Evolutionary conservation across 169 alveolate species (phyloP).

Genomic region (Plasmodium vinckei): DNA sequence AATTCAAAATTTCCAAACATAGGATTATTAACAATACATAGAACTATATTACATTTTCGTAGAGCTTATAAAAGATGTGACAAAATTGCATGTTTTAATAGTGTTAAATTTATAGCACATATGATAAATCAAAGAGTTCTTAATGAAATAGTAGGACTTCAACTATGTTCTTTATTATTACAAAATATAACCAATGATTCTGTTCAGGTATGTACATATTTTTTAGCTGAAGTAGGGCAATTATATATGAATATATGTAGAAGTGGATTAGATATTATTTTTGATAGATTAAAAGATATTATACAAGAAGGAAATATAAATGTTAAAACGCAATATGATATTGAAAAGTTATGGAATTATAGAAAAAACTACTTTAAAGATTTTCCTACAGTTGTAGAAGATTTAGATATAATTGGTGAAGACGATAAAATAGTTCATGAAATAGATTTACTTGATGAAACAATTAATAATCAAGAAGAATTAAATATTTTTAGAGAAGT

Average conservation of each 20-base stretch:
- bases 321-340: conserved; percentile 96
- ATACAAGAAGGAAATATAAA: conserved; percentile 96
- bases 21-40: conserved; percentile 94
- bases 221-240: conserved; percentile 95
- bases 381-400: conserved; percentile 90
- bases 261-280: conserved; percentile 94
- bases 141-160: conserved; percentile 95
- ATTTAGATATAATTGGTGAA: conserved; percentile 96
- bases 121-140: conserved; percentile 92
- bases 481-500: conserved; percentile 93
- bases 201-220: conserved; percentile 95
- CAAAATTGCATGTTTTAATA: conserved; percentile 95
- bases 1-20: conserved; percentile 98
- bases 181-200: conserved; percentile 98
- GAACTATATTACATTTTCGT: conserved; percentile 95
- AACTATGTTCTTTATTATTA: conserved; percentile 93
- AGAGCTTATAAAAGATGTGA: conserved; percentile 94
- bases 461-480: conserved; percentile 94
- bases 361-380: conserved; percentile 93
- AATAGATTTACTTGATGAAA: conserved; percentile 93
- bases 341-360: conserved; percentile 95
- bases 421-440: conserved; percentile 98
- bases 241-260: conserved; percentile 94
- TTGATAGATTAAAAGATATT: conserved; percentile 96
- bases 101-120: conserved; percentile 97